A percentile compares a stretch with the other conserved stretches of the same genome.
phyloP scores from a whole-genome alignment of 2,329 filamentous ascomycete species.

The Fusarium aywerte region DNA sequence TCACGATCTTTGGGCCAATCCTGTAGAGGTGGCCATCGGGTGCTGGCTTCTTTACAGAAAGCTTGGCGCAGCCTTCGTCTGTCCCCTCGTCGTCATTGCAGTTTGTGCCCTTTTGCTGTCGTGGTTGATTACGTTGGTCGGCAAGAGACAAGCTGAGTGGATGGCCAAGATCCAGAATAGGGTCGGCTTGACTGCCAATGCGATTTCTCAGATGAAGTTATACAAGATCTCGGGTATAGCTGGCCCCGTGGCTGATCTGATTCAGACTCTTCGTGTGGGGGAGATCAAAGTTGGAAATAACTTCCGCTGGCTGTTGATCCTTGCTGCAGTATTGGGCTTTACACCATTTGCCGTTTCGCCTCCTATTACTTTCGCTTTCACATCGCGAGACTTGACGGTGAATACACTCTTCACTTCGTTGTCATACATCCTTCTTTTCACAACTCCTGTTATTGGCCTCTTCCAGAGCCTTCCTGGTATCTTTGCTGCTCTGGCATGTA shows the following conservation, averaged over 20 bases:
- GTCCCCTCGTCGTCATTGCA: conserved; percentile 58
- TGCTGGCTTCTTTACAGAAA: conserved; percentile 60
- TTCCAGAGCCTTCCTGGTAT: conserved; percentile 50
- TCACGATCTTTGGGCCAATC: conserved; percentile 56
- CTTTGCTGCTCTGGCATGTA: conserved; percentile 49
- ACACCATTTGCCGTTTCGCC: conserved; percentile 52
- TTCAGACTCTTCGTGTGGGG: conserved; percentile 45
- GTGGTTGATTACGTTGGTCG: conserved; percentile 30
- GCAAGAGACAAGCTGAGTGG: conserved; percentile 49
- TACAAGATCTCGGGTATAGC: conserved; percentile 50
- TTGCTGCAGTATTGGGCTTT: conserved; percentile 46
- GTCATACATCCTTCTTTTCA: conserved; percentile 51
- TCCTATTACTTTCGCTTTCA: conserved; percentile 49
- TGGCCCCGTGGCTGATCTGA: conserved; percentile 44
- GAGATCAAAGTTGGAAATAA: conserved; percentile 47
- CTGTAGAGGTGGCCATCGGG: conserved; percentile 57
- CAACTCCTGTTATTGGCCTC: conserved; percentile 47
- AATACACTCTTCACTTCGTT: conserved; percentile 50
- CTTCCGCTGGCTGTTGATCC: conserved; percentile 44
- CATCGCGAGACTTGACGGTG: conserved; percentile 40
- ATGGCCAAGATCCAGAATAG: conserved; percentile 52
- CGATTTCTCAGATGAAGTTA: conserved; percentile 49
- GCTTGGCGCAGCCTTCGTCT: conserved; percentile 59
- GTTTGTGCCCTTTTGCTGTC: conserved; percentile 35
- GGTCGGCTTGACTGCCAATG: conserved; percentile 48